Conservation (phyloP, 805 yeast genomes). For the Suhomyces canberraensis region DNA sequence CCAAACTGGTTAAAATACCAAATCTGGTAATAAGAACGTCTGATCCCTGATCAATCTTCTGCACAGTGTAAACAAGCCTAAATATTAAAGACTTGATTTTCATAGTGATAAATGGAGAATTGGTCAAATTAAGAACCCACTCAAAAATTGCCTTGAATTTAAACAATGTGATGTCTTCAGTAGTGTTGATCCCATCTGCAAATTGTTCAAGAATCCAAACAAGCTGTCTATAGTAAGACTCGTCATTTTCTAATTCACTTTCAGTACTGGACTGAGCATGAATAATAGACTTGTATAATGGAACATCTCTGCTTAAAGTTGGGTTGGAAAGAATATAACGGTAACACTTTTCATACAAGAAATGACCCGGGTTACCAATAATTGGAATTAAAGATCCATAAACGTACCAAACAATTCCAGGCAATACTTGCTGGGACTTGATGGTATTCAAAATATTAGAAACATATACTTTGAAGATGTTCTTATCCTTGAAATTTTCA, state of each 20-base stretch:
- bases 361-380: constrained; percentile 67
- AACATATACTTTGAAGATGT: constrained; percentile 51
- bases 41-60: constrained; percentile 54
- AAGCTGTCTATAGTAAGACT: constrained; percentile 53
- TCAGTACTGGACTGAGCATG: constrained; percentile 19
- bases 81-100: constrained; percentile 40
- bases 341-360: constrained; percentile 66
- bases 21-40: constrained; percentile 57
- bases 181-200: constrained; percentile 42
- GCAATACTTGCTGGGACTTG: constrained; percentile 17
- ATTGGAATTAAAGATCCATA: constrained; percentile 56
- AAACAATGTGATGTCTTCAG: constrained; percentile 52
- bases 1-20: constrained; percentile 34
- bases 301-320: constrained; percentile 41
- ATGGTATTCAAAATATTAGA: constrained; percentile 44
- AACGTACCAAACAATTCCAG: constrained; percentile 53
- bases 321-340: constrained; percentile 65
- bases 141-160: constrained; percentile 60
- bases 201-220: constrained; percentile 63
- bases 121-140: constrained; percentile 54
- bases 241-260: constrained; percentile 37
- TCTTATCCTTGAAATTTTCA: constrained; percentile 51
- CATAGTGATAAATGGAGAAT: constrained; percentile 47
- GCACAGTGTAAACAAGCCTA: constrained; percentile 44
- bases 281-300: constrained; percentile 42